Percentiles rank a stretch among this genome's conserved stretches.
Evolutionary conservation across 768 basidiomycete genomes (phyloP).

Genomic region (Mycena maculata): DNA sequence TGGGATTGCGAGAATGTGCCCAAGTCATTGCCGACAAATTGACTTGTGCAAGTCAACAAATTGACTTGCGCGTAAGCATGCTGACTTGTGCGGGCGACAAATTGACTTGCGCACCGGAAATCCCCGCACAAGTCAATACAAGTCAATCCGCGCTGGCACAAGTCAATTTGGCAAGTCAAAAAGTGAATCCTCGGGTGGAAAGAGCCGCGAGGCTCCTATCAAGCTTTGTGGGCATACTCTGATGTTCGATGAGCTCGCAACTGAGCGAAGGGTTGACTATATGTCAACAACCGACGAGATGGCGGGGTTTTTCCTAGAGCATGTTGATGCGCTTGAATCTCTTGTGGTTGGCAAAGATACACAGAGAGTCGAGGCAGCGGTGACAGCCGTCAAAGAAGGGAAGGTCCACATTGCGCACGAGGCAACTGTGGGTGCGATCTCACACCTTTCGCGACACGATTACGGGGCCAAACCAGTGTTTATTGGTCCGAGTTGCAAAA

Average conservation of each 20-base stretch:
- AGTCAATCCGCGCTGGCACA: too few relatives aligned
- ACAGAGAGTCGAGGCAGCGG: constrained; percentile 20
- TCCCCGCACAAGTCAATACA: too few relatives aligned
- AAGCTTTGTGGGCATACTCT: constrained; percentile 32
- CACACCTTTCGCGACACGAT: constrained; percentile 14
- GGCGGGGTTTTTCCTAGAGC: constrained; percentile 43
- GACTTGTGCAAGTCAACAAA: too few relatives aligned
- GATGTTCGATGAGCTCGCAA: constrained; percentile 42
- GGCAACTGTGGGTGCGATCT: constrained; percentile 41
- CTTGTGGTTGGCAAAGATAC: constrained; percentile 37
- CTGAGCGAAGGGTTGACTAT: constrained; percentile 38
- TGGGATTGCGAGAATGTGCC: too few relatives aligned
- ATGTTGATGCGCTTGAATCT: constrained; percentile 30
- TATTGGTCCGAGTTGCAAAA: constrained; percentile 33
- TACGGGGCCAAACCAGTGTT: constrained; percentile 38
- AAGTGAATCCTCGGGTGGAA: too few relatives aligned
- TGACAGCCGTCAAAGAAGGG: constrained; percentile 33
- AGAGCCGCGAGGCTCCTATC: neutral
- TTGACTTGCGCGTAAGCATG: too few relatives aligned
- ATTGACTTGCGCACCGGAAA: too few relatives aligned
- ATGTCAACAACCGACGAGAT: constrained; percentile 38
- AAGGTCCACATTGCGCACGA: constrained; percentile 44
- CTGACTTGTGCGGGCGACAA: too few relatives aligned
- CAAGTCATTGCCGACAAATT: too few relatives aligned
- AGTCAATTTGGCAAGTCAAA: too few relatives aligned